Evolutionary conservation across 352 stramenopile species (phyloP), one percentile per base, ranked within the genome.

Genomic region (Pythium phragmiticola): DNA sequence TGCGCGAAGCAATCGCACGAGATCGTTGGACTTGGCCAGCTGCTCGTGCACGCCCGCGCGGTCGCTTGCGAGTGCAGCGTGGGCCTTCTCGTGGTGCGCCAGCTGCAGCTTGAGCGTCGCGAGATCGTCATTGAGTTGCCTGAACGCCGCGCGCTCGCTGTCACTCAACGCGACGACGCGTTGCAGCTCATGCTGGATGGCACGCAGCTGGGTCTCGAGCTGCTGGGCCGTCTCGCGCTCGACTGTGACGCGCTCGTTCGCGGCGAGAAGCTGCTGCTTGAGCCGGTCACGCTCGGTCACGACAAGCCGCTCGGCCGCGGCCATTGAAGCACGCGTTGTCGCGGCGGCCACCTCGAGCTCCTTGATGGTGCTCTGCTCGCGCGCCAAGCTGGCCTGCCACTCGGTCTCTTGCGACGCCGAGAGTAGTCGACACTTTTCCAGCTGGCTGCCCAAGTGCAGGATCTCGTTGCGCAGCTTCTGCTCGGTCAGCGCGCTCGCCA

Each of bases 401-500:
- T 72, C 66, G 37, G 42, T 43, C 34, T 78, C 58, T 37, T 88
- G 77, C 6, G 78, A 70, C 30, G 63, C 58, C 1, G 66, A 68
- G 36, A 71, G 41, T 1, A 85, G 39, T 28, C 77, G 85, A 42
- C 70, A 87, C 37, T 73, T 84, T 23, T 84, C 76, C 13, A 80
- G 41, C 45, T 87, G 73, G 23, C 69, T 82, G n/a, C 73, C 79
- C 9, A 88, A 65, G n/a, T 88, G 73, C 55, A 84, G 43, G 46
- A 83, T 78, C 62, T 90, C 82, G 28, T 88, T 87, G 4, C 80
- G 76, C 41, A 89, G 58, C 49, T 86, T 88, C 41, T 89, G 78
- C 33, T 90, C 82, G 2, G 75, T 77, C n/a, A 88, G 51, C 21
- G 68, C 61, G 16, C 68, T 75, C 5, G 66, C 37, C 23, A 75